Evolutionary conservation across 2,329 filamentous ascomycete species (phyloP).

Genomic region (Aspergillus glaucus): DNA sequence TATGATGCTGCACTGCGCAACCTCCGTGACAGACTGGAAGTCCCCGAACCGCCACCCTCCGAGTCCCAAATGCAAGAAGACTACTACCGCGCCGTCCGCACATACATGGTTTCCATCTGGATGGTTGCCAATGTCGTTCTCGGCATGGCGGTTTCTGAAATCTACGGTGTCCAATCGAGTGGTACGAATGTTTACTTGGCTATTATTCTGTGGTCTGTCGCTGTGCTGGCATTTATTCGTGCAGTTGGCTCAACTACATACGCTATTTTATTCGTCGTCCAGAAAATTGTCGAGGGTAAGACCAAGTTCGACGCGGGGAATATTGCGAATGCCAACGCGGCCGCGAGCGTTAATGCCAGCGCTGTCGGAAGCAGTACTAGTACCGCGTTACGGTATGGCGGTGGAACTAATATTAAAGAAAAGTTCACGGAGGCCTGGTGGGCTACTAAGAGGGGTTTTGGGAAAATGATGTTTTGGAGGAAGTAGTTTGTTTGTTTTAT

Average conservation of each 20-base stretch:
- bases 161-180: conserved; percentile 66
- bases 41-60: conserved; percentile 54
- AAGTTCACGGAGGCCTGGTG: conserved; percentile 31
- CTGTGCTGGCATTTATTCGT: conserved; percentile 77
- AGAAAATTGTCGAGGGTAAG: conserved; percentile 79
- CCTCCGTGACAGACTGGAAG: conserved; percentile 85
- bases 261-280: conserved; percentile 74
- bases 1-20: conserved; percentile 97
- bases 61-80: conserved; percentile 91
- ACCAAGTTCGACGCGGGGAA: conserved; percentile 51
- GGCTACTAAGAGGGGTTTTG: conserved; percentile 25
- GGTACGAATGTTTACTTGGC: conserved; percentile 83
- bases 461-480: conserved; percentile 37
- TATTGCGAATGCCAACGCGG: conserved; percentile 21
- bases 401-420: conserved; percentile 29
- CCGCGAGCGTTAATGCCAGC: conserved; percentile 12
- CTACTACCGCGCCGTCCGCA: conserved; percentile 95
- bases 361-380: conserved; percentile 12
- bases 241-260: conserved; percentile 77
- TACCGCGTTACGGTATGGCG: conserved; percentile 23
- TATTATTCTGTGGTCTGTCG: conserved; percentile 90
- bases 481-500: conserved; percentile 19
- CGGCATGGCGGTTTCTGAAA: conserved; percentile 86
- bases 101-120: conserved; percentile 96
- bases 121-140: conserved; percentile 87